Base-by-base conservation (phyloP, 1,284 basidiomycete genomes). In the Microbotryum violaceum region DNA sequence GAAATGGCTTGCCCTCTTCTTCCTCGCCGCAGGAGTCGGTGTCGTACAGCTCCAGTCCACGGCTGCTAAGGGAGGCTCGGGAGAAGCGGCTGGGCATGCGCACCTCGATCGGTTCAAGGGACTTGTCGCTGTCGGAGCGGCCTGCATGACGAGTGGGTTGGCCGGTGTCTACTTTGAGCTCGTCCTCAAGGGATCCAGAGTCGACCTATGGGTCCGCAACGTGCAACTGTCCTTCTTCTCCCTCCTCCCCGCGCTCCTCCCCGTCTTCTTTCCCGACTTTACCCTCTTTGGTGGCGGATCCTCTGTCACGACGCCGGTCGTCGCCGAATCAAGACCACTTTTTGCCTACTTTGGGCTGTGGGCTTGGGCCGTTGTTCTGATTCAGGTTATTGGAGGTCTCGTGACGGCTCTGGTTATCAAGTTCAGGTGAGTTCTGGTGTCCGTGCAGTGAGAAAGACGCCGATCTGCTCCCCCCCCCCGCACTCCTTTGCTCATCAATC, bases 111-210 rank as follows among this genome's bases (percentile, higher is more conserved):
- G 89, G 5, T 75, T 89, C 60, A 88, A 85, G 66, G 94, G 94
- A 1, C 82, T 96, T 68, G 59, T 77, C 31, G 94, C 94, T 0
- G 92, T 97, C 58, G 83, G 84, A 1, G 84, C 88, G 3, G 92
- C 93, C 0, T 97, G 93, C 78, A 85, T 97, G 77, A 97, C 92
- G 0, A 96, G 91, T 0, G 94, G 94, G 42, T 84, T 97, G n/a
- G 94, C 94, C 0, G 94, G 94, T 14, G 94, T 97, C 31, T 97
- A 97, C 79, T 97, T 97, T 71, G 94, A 98, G 78, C 91, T 93
- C 86, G 90, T 97, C n/a, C 81, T 97, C 73, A 97, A 97, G 78
- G 86, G 76, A 3, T 89, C 88, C 12, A 84, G 85, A 69, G 83
- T 85, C 21, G 91, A 96, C 76, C 82, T 97, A 8, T 97, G 93